These are phyloP conservation scores for Aspergillus brunneoviolaceus DNA, from an alignment of 2,329 filamentous ascomycete species.

Conservation along the genomic window DNA sequence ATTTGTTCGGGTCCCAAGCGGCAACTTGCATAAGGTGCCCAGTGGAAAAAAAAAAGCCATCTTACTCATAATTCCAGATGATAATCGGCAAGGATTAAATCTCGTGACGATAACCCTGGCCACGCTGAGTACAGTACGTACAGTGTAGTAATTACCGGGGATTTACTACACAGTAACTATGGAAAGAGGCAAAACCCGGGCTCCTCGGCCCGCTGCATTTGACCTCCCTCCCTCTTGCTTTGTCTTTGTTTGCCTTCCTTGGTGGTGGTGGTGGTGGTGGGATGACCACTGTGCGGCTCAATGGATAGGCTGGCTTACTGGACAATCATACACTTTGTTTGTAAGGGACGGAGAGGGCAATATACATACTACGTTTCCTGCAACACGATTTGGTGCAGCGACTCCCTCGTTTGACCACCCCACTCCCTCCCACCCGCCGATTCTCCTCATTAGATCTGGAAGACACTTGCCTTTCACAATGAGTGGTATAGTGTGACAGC, in stretches of 20 bases:
- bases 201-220: background rate
- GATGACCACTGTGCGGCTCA: background rate
- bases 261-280: background rate
- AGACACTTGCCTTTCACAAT: background rate
- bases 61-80: background rate
- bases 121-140: background rate
- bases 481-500: background rate
- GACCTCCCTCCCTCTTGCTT: background rate
- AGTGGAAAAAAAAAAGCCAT: background rate
- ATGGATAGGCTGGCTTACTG: too few species aligned
- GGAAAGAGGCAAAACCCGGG: background rate
- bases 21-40: slow-evolving; percentile 4
- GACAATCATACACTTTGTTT: too few species aligned
- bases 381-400: background rate
- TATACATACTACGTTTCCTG: background rate
- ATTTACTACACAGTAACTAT: background rate
- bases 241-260: background rate
- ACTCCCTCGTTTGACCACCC: too few species aligned
- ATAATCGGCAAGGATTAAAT: background rate
- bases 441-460: background rate
- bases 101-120: background rate
- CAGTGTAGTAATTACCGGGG: too few species aligned
- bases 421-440: background rate
- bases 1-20: slow-evolving; percentile 1
- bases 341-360: too few species aligned